These are phyloP conservation scores for Salvia hispanica DNA, from an alignment of 257 asterid genomes.

Conservation along the genomic window DNA sequence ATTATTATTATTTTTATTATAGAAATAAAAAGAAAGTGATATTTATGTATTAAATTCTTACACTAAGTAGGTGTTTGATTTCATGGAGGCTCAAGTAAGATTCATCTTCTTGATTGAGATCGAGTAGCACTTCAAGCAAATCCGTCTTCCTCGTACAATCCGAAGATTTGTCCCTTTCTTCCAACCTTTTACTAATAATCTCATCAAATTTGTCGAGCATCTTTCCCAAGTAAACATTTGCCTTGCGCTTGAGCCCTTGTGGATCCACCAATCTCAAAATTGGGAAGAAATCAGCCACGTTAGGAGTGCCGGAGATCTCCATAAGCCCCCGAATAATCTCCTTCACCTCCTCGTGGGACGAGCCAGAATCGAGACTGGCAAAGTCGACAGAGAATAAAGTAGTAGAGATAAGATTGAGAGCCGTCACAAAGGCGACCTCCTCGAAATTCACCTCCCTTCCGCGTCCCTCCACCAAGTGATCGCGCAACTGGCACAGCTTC, in stretches of 20 bases:
- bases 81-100: constrained; percentile 11
- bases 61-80: neutral
- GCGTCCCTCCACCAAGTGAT: neutral
- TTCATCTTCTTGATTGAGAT: constrained; percentile 12
- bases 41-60: neutral
- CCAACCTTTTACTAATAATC: neutral
- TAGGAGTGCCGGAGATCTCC: neutral
- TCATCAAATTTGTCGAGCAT: constrained; percentile 16
- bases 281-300: constrained; percentile 26
- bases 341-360: constrained; percentile 29
- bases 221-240: neutral
- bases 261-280: constrained; percentile 25
- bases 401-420: constrained; percentile 32
- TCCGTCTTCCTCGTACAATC: constrained; percentile 11
- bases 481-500: constrained; percentile 19
- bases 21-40: too few relatives aligned
- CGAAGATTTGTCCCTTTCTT: neutral
- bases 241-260: constrained; percentile 22
- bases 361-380: constrained; percentile 9
- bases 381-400: constrained; percentile 32
- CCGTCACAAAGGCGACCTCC: constrained; percentile 27
- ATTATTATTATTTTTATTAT: too few relatives aligned
- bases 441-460: constrained; percentile 21
- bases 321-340: constrained; percentile 2
- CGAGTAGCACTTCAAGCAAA: constrained; percentile 31